These are phyloP conservation scores for Cronartium ribicola DNA, from an alignment of 1,284 basidiomycete species.

Conservation along the genomic window DNA sequence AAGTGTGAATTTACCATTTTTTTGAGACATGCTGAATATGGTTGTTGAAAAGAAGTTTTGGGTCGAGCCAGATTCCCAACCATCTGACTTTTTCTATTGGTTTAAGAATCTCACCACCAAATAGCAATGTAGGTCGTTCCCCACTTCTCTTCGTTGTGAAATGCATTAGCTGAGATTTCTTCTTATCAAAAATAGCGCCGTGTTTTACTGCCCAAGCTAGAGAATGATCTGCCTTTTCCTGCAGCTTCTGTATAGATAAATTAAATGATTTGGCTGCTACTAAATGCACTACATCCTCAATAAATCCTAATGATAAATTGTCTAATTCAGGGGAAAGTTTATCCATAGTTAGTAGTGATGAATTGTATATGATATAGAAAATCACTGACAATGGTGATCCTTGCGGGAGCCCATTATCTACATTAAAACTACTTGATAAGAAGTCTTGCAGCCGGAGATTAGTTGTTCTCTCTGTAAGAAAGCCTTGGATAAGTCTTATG, in stretches of 20 bases:
- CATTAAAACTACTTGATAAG: neutral
- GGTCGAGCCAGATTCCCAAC: conserved; percentile 2
- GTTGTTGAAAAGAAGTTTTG: neutral
- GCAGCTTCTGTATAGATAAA: neutral
- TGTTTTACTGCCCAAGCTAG: neutral
- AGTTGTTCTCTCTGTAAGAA: neutral
- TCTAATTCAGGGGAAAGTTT: neutral
- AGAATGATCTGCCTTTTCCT: neutral
- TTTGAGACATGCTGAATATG: neutral
- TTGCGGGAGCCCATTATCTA: conserved; percentile 12
- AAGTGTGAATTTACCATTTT: neutral
- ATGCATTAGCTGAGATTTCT: conserved; percentile 7
- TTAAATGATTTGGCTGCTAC: neutral
- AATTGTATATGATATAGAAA: conserved; percentile 22
- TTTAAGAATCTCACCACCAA: neutral
- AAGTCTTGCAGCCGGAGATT: neutral
- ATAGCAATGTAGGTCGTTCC: neutral
- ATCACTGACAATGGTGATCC: conserved; percentile 20
- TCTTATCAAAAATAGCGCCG: conserved; percentile 15
- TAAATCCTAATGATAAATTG: neutral
- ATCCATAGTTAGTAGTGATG: neutral
- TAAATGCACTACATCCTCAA: conserved; percentile 22
- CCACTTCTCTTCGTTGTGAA: neutral
- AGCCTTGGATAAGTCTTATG: neutral
- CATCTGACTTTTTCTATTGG: conserved; percentile 1